Conservation (phyloP, 2,329 filamentous ascomycete species). For the Mycosphaerella sp. region DNA sequence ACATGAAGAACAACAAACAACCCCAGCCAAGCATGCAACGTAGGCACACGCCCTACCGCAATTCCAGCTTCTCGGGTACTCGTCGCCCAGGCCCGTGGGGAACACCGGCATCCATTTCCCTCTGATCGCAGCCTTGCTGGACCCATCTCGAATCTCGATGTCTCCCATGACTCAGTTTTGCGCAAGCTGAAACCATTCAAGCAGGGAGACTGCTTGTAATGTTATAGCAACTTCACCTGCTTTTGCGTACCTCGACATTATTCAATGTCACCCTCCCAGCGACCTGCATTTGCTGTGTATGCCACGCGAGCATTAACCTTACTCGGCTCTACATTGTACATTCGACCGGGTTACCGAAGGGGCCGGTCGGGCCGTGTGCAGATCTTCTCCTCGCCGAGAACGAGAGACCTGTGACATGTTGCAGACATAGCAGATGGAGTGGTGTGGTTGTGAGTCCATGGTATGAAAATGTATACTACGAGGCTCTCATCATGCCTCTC, state of each 20-base stretch:
- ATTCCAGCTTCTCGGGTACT: not conserved
- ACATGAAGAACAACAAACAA: not conserved
- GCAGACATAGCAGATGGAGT: not conserved
- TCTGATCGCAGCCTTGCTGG: not conserved
- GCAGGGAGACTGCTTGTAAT: slow-evolving; percentile 1
- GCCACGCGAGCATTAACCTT: not conserved
- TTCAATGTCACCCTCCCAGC: not conserved
- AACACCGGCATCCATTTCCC: not conserved
- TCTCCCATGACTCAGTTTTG: slow-evolving; percentile 1
- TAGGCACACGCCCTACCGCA: not conserved
- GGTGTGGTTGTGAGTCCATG: too few relatives aligned
- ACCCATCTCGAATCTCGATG: slow-evolving; percentile 8
- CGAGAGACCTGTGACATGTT: not conserved
- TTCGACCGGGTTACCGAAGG: not conserved
- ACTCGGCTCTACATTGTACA: too few relatives aligned
- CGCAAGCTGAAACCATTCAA: slow-evolving; percentile 1
- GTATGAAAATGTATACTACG: too few relatives aligned
- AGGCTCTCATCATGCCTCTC: too few relatives aligned
- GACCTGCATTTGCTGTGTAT: not conserved
- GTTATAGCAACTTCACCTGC: not conserved
- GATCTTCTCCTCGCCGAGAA: not conserved
- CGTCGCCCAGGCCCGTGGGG: not conserved
- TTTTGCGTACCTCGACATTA: too few relatives aligned
- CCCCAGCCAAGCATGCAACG: not conserved
- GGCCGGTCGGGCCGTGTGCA: not conserved